Percentiles rank a stretch among this genome's conserved stretches.
These are phyloP conservation scores for Colletotrichum sp. DNA, from an alignment of 2,329 filamentous ascomycete genomes.

Conservation along the genomic window DNA sequence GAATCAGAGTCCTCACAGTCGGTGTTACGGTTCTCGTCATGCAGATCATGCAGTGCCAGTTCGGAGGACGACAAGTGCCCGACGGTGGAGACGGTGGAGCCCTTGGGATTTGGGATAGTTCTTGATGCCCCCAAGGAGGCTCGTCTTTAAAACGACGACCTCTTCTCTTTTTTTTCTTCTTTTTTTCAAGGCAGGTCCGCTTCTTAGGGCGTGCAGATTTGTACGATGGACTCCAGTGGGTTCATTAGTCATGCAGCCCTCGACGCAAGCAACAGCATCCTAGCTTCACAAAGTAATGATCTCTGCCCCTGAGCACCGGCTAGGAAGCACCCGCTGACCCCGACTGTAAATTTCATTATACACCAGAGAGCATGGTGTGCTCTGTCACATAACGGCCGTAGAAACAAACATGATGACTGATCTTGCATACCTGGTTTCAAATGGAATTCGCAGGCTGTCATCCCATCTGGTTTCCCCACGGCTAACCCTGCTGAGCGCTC, in stretches of 20 bases:
- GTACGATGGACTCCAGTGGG: fast-evolving
- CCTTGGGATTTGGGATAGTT: background rate
- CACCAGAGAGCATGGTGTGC: fast-evolving
- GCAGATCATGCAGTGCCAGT: constrained; percentile 1
- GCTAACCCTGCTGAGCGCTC: no score
- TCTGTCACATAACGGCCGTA: no score
- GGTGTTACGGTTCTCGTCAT: background rate
- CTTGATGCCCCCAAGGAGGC: background rate
- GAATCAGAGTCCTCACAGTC: background rate
- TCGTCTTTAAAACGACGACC: background rate
- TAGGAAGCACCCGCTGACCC: fast-evolving
- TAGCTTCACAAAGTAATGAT: background rate
- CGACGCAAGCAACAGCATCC: background rate
- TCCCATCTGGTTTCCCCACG: no score
- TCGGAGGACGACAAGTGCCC: background rate
- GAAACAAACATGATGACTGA: no score
- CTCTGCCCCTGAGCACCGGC: background rate
- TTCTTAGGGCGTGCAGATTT: background rate
- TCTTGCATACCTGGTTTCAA: no score
- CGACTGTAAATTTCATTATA: fast-evolving
- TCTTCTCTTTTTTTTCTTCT: background rate
- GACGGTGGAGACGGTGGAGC: background rate
- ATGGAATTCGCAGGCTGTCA: no score
- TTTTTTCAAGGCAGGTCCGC: background rate
- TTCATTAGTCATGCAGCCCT: background rate